Percentiles rank a stretch among this genome's conserved stretches.
Evolutionary conservation across 164 flowering plant genomes (phyloP).

Genomic region (Macadamia integrifolia): DNA sequence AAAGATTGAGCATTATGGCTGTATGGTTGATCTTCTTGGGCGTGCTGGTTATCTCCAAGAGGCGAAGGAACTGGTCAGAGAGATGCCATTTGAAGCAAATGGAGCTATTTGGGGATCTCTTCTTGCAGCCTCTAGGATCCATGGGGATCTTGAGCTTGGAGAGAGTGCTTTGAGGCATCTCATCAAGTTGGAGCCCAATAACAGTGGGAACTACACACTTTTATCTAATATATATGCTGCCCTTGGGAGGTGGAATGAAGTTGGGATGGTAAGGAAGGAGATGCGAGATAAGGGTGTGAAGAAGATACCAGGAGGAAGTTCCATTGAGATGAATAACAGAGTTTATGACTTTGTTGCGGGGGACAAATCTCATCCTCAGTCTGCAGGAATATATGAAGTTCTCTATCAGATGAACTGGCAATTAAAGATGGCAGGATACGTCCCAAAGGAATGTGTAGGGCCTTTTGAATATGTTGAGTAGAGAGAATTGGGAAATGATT

Average conservation of each 20-base stretch:
- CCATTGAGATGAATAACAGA: constrained; percentile 38
- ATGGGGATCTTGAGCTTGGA: constrained; percentile 48
- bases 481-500: neutral
- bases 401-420: constrained; percentile 26
- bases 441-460: constrained; percentile 9
- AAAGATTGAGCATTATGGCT: constrained; percentile 61
- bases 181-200: constrained; percentile 47
- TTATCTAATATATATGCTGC: constrained; percentile 57
- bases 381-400: constrained; percentile 26
- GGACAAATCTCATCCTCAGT: constrained; percentile 39
- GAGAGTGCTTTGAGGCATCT: constrained; percentile 45
- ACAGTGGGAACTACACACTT: constrained; percentile 60
- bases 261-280: constrained; percentile 39
- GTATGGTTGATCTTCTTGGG: constrained; percentile 63
- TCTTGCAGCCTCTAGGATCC: constrained; percentile 54
- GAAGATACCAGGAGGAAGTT: constrained; percentile 53
- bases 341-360: constrained; percentile 47
- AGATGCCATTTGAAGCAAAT: constrained; percentile 66
- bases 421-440: constrained; percentile 21
- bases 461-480: constrained; percentile 14
- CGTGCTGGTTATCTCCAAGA: constrained; percentile 58
- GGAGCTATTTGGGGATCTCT: constrained; percentile 81
- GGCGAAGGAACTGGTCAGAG: constrained; percentile 35
- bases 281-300: constrained; percentile 51
- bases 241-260: constrained; percentile 46